Evolutionary conservation across 305 asterid species (phyloP).

Genomic region (Galium porrigens): DNA sequence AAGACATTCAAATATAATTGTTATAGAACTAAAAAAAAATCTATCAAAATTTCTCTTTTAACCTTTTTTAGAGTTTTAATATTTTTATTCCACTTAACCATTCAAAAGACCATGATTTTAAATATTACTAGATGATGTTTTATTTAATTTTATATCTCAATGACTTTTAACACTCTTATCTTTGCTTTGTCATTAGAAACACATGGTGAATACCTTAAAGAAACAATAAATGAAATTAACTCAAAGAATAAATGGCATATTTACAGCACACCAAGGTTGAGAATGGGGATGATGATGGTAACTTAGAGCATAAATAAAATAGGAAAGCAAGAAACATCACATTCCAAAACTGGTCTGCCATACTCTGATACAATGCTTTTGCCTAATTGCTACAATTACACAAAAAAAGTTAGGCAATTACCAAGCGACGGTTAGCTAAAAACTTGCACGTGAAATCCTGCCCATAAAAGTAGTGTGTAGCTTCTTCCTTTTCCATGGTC

Average conservation of each 20-base stretch:
- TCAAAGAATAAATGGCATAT: not conserved
- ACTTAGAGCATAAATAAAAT: constrained; percentile 10
- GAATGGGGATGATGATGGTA: constrained; percentile 13
- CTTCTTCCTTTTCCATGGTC: not conserved
- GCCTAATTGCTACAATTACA: not conserved
- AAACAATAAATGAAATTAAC: not conserved
- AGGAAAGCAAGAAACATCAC: constrained; percentile 9
- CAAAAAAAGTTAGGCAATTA: not conserved
- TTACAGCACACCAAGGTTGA: constrained; percentile 4
- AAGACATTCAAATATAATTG: too few species aligned
- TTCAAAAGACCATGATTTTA: too few species aligned
- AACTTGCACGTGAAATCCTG: constrained; percentile 1
- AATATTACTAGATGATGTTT: not conserved
- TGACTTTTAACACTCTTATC: not conserved
- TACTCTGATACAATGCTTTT: not conserved
- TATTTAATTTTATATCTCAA: not conserved
- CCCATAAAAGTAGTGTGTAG: not conserved
- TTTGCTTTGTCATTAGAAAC: not conserved
- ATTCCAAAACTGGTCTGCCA: constrained; percentile 10
- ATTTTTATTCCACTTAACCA: too few species aligned
- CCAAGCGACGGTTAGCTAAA: constrained; percentile 14
- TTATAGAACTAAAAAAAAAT: too few species aligned
- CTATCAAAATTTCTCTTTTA: too few species aligned
- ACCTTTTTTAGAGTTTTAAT: too few species aligned
- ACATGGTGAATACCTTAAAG: not conserved